phyloP scores from a whole-genome alignment of 805 yeast genomes.

The Metschnikowia picachoensis region DNA sequence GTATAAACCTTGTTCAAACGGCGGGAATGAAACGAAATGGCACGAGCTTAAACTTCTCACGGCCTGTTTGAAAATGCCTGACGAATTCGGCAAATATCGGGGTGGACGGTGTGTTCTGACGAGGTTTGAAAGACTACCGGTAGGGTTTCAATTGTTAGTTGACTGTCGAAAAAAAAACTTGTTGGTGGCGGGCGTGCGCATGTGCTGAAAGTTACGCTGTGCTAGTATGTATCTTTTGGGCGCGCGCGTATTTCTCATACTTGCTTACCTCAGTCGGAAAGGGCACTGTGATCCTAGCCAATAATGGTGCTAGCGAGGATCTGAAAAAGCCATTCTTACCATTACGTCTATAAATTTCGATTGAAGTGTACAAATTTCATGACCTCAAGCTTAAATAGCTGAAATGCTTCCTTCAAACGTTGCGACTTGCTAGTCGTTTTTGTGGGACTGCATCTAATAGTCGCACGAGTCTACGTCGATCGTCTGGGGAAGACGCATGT shows the following conservation, averaged over 20 bases:
- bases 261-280: conserved; percentile 7
- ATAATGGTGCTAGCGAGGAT: neutral
- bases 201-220: conserved; percentile 14
- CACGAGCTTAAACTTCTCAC: conserved; percentile 15
- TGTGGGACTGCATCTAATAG: no score
- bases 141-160: conserved; percentile 2
- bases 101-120: conserved; percentile 10
- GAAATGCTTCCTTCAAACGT: no score
- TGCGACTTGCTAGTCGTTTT: no score
- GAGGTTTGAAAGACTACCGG: conserved; percentile 12
- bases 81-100: conserved; percentile 3
- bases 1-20: neutral
- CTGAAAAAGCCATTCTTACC: no score
- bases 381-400: no score
- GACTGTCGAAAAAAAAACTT: conserved; percentile 12
- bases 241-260: conserved; percentile 6
- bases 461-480: no score
- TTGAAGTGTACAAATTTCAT: no score
- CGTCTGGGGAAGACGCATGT: no score
- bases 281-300: neutral
- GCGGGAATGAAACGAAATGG: conserved; percentile 2
- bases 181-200: conserved; percentile 19
- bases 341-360: no score
- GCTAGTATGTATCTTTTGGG: neutral
- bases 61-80: conserved; percentile 10